Conservation (phyloP, 371 early-diverging fungal genomes). For the Syncephalis plumigaleata region DNA sequence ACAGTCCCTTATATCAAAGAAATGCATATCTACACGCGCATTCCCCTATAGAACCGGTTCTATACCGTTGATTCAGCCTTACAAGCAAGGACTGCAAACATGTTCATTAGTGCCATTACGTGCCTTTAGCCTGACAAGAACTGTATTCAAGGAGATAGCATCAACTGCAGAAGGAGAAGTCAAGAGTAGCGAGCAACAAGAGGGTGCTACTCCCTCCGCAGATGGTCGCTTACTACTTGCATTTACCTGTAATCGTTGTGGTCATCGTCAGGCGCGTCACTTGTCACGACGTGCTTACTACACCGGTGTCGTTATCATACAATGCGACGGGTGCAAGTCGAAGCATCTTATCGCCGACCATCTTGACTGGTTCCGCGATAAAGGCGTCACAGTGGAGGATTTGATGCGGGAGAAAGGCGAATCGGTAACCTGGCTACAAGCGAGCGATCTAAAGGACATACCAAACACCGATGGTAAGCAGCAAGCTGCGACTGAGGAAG, state of each 20-base stretch:
- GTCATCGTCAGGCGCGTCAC: constrained; percentile 59
- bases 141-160: no score
- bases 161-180: no score
- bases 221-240: constrained; percentile 58
- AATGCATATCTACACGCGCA: no score
- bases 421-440: constrained; percentile 16
- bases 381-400: constrained; percentile 61
- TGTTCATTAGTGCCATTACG: no score
- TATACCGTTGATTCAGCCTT: no score
- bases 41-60: no score
- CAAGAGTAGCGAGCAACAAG: no score
- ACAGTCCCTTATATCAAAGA: no score
- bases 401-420: constrained; percentile 70
- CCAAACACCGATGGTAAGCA: not conserved
- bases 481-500: constrained; percentile 6
- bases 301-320: constrained; percentile 83
- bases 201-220: not conserved
- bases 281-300: constrained; percentile 84
- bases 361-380: constrained; percentile 76
- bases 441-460: no score
- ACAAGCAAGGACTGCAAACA: no score
- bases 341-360: constrained; percentile 92
- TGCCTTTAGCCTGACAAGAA: no score
- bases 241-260: constrained; percentile 89
- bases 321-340: constrained; percentile 81